These are phyloP conservation scores for Kuraishia ogatae DNA, from an alignment of 805 yeast species.

Conservation along the genomic window DNA sequence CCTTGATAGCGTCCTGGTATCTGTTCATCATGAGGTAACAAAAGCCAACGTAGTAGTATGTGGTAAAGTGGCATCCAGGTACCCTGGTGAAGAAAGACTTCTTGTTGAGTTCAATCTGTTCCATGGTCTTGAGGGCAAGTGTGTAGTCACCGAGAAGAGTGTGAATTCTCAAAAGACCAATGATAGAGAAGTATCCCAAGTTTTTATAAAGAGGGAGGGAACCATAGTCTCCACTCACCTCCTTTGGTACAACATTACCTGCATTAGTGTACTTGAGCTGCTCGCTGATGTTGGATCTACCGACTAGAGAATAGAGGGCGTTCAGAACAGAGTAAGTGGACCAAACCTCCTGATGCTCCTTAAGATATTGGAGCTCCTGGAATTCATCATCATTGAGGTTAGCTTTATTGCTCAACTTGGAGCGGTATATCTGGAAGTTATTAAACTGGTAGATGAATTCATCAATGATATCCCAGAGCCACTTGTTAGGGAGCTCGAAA, in stretches of 20 bases:
- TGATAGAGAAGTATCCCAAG: constrained; percentile 38
- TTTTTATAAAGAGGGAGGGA: constrained; percentile 31
- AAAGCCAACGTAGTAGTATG: constrained; percentile 42
- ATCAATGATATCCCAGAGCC: constrained; percentile 46
- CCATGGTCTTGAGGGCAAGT: constrained; percentile 39
- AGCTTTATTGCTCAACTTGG: constrained; percentile 23
- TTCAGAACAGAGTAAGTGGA: constrained; percentile 37
- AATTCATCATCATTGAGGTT: constrained; percentile 15
- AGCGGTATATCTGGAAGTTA: constrained; percentile 31
- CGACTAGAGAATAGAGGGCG: constrained; percentile 37
- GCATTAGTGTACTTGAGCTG: constrained; percentile 25
- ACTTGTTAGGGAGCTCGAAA: constrained; percentile 36
- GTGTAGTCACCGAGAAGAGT: constrained; percentile 40
- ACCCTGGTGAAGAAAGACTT: constrained; percentile 37
- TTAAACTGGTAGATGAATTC: constrained; percentile 45
- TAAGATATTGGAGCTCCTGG: constrained; percentile 27
- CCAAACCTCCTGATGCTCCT: constrained; percentile 33
- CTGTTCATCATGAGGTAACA: constrained; percentile 42
- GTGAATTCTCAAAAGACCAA: constrained; percentile 41
- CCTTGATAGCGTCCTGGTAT: constrained; percentile 40
- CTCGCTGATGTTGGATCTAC: constrained; percentile 23
- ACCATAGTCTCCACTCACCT: constrained; percentile 35
- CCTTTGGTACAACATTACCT: constrained; percentile 13
- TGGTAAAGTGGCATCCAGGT: constrained; percentile 38
- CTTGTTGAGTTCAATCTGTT: constrained; percentile 35